Percentiles rank a stretch among this genome's conserved stretches.
phyloP scores from a whole-genome alignment of 2,329 filamentous ascomycete species.

The Sporothrix globosa region DNA sequence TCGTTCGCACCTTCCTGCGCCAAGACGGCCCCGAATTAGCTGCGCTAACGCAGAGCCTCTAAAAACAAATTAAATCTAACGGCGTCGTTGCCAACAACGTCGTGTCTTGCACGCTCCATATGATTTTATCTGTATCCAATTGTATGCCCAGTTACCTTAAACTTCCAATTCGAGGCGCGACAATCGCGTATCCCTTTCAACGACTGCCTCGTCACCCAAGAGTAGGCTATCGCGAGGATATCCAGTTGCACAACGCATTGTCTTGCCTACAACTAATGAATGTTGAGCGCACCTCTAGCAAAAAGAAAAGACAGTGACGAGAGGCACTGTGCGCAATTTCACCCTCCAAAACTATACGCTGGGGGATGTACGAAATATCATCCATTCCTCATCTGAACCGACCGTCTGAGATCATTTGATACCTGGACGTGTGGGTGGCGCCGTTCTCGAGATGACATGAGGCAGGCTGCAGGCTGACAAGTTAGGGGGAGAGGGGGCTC shows the following conservation, averaged over 20 bases:
- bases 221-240: not conserved
- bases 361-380: no score
- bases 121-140: no score
- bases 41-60: slow-evolving; percentile 23
- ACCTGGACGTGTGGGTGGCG: not conserved
- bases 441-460: not conserved
- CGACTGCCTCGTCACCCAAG: not conserved
- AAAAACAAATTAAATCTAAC: not conserved
- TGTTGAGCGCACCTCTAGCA: no score
- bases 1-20: slow-evolving; percentile 2
- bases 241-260: no score
- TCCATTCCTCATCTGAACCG: slow-evolving; percentile 13
- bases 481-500: not conserved
- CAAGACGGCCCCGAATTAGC: slow-evolving; percentile 28
- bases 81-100: not conserved
- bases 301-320: not conserved
- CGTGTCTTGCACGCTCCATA: not conserved
- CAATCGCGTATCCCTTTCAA: not conserved
- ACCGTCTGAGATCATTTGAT: not conserved
- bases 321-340: no score
- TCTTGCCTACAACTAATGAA: no score
- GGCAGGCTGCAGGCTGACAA: not conserved
- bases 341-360: no score
- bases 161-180: no score
- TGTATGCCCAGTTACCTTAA: no score